Evolutionary conservation across 345 rosid species (phyloP), one percentile per base, ranked within the genome.

Genomic region (Psidium guajava): DNA sequence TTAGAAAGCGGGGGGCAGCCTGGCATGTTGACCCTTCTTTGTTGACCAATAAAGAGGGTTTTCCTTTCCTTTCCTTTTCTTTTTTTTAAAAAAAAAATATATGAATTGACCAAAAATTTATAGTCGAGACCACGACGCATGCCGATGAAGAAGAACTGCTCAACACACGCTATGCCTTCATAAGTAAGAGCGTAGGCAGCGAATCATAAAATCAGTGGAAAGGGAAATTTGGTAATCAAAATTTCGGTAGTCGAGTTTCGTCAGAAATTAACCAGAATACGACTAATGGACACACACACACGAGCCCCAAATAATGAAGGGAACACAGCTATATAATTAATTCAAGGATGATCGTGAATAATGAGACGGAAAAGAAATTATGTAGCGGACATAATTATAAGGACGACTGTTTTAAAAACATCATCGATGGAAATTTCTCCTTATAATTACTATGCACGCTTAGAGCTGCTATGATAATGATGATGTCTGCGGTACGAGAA

Each of bases 11-110:
- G 2, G 25, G 77, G 77, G 18, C 77, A 69, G 47, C 13, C 77
- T 69, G 77, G 77, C 47, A 0, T 10, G 77, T 32, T 69, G 77
- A 69, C 77, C 77, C 36, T 3, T 16, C 47, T 64, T 8, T 18
- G 44, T 69, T 36, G 77, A 69, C 77, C 77, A 16, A 8, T 18
- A 1, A 18, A 54, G 18, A 2, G 42, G 44, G 6, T 27, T 3
- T 27, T 61, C 16, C 7, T 6, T 1, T 0, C 20, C 4, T 8
- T 55, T 22, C 3, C 47, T 2, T 2, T 0, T 1, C 8, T 69
- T 69, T 36, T 32, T 36, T 18, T 32, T 16, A 11, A n/a, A n/a
- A n/a, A n/a, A n/a, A n/a, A n/a, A n/a, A n/a, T n/a, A 50, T 11
- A 11, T 50, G 52, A 50, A 50, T 50, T 50, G 52, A 50, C 52